Evolutionary conservation across 1,284 basidiomycete species (phyloP).

Genomic region (Thelephora terrestris): DNA sequence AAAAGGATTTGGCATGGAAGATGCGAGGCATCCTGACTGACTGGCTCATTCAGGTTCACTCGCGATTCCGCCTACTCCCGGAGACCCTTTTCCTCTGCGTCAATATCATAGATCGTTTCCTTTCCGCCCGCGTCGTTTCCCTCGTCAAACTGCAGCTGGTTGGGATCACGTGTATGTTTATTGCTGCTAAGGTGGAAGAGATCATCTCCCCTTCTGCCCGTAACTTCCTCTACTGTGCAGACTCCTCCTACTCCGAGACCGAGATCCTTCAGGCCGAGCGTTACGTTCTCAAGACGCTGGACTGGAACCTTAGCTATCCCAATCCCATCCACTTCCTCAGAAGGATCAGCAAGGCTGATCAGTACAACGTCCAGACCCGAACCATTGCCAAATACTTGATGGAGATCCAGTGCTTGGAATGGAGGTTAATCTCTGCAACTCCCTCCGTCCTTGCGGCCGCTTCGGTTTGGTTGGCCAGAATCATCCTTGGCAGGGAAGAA

Average conservation of each 20-base stretch:
- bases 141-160: constrained; percentile 93
- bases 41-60: constrained; percentile 96
- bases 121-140: constrained; percentile 83
- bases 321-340: constrained; percentile 92
- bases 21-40: constrained; percentile 94
- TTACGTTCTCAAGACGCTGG: constrained; percentile 86
- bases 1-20: constrained; percentile 86
- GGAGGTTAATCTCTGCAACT: constrained; percentile 71
- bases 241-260: constrained; percentile 76
- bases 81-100: constrained; percentile 94
- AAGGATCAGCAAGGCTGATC: constrained; percentile 91
- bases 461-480: constrained; percentile 83
- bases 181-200: constrained; percentile 95
- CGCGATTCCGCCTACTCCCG: constrained; percentile 87
- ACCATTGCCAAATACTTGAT: constrained; percentile 91
- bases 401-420: constrained; percentile 86
- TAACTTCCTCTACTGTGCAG: constrained; percentile 86
- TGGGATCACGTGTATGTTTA: constrained; percentile 88
- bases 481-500: constrained; percentile 73
- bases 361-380: constrained; percentile 85
- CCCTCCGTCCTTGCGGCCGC: constrained; percentile 87
- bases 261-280: constrained; percentile 93
- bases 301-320: constrained; percentile 89
- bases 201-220: constrained; percentile 84
- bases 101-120: constrained; percentile 96